Conservation (phyloP, 805 yeast genomes). For the Metahyphopichia silvanorum region DNA sequence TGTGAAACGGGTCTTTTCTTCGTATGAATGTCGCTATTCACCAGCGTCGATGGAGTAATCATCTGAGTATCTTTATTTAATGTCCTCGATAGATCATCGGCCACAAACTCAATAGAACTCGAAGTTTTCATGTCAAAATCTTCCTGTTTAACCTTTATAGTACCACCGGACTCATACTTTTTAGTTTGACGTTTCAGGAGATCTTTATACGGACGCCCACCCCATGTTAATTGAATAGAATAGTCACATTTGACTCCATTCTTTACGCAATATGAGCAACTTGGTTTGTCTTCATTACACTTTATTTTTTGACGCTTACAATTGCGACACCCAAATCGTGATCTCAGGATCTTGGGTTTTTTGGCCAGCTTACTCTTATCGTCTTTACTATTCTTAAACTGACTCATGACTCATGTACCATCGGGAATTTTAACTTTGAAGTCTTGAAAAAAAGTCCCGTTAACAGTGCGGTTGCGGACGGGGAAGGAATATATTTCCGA, state of each 20-base stretch:
- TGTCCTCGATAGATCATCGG: neutral
- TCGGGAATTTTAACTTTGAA: too few relatives aligned
- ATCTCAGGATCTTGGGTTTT: conserved; percentile 30
- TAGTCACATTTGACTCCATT: conserved; percentile 55
- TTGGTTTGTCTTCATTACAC: conserved; percentile 68
- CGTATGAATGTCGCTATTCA: neutral
- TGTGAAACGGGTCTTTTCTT: conserved; percentile 1
- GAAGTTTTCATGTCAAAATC: neutral
- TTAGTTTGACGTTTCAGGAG: conserved; percentile 31
- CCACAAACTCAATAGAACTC: conserved; percentile 3
- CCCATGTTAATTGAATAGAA: conserved; percentile 64
- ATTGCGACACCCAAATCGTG: conserved; percentile 58
- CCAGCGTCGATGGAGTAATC: neutral
- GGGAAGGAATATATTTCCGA: too few relatives aligned
- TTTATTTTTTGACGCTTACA: conserved; percentile 63
- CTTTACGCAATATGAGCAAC: conserved; percentile 54
- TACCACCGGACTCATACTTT: neutral
- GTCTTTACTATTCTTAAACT: too few relatives aligned
- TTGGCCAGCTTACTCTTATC: neutral
- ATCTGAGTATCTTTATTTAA: neutral
- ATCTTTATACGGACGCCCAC: conserved; percentile 63
- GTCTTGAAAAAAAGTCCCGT: too few relatives aligned
- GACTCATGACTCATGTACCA: too few relatives aligned
- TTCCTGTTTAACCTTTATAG: neutral
- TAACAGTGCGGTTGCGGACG: neutral